Evolutionary conservation across 805 yeast genomes (phyloP), one percentile per base, ranked within the genome.

Genomic region (Candida piceae): DNA sequence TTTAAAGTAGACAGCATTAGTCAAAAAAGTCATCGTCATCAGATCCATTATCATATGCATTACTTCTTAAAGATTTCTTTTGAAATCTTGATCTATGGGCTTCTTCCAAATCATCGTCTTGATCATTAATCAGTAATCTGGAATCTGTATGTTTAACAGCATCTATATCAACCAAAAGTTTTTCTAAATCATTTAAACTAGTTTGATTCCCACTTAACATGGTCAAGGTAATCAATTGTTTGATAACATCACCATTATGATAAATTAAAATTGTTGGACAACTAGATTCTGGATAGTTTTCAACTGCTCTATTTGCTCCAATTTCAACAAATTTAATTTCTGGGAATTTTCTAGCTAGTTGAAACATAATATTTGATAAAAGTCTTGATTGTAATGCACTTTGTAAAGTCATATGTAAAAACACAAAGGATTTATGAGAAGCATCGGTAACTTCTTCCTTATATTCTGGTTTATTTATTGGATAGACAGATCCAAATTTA

Each of bases 281-380:
- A 65, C 86, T 89, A 22, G 72, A 58, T 18, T 85, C 90, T 2
- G 98, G 97, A 58, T 89, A 93, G 54, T 81, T 80, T 53, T 90
- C 97, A 46, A 89, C 83, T 35, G 97, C 95, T 59, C 96, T 78
- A 40, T 76, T 71, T 17, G 85, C 96, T n/a, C 84, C 81, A 33
- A 93, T 93, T 49, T 93, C 96, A 29, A 87, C 90, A 55, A 93
- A 84, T 60, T 93, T 93, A 49, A 90, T 62, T 53, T 93, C 96
- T 16, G 76, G 74, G 57, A 76, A 90, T 51, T 76, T 81, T 2
- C 62, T 54, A 0, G 97, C 93, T 12, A 78, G 56, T 12, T 69
- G 61, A 9, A 55, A 52, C 46, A 84, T 68, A n/a, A 86, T 53
- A 3, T 77, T 71, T 0, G 78, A 63, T 32, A 90, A 63, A 9